These are phyloP conservation scores for Solanum medicagineum DNA, from an alignment of 257 asterid genomes.

Conservation along the genomic window DNA sequence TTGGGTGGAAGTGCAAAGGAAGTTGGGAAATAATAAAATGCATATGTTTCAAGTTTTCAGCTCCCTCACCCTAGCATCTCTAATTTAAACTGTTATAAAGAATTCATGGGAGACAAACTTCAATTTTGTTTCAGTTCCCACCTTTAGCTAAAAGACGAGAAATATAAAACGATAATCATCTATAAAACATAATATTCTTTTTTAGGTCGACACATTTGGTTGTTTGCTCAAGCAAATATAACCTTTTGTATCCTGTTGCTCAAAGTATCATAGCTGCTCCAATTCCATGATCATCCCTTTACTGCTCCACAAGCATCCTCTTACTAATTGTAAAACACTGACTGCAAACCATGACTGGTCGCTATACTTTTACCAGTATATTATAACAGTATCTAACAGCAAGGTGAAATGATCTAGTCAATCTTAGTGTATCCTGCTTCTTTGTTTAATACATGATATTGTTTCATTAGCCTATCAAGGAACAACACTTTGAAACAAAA, in stretches of 20 bases:
- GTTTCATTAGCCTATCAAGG: background rate
- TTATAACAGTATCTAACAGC: background rate
- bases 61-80: background rate
- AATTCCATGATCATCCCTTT: background rate
- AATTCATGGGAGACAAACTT: background rate
- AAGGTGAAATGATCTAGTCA: background rate
- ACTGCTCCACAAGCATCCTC: background rate
- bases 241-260: background rate
- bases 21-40: background rate
- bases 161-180: background rate
- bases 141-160: background rate
- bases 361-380: background rate
- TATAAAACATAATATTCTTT: background rate
- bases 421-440: background rate
- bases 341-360: background rate
- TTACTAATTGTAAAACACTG: background rate
- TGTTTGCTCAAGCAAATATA: background rate
- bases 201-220: background rate
- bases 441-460: background rate
- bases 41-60: background rate
- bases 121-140: background rate
- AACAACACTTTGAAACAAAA: background rate
- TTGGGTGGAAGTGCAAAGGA: background rate
- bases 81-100: background rate
- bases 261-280: background rate